These are phyloP conservation scores for Echria macrotheca DNA, from an alignment of 495 filamentous ascomycete genomes.

Conservation along the genomic window DNA sequence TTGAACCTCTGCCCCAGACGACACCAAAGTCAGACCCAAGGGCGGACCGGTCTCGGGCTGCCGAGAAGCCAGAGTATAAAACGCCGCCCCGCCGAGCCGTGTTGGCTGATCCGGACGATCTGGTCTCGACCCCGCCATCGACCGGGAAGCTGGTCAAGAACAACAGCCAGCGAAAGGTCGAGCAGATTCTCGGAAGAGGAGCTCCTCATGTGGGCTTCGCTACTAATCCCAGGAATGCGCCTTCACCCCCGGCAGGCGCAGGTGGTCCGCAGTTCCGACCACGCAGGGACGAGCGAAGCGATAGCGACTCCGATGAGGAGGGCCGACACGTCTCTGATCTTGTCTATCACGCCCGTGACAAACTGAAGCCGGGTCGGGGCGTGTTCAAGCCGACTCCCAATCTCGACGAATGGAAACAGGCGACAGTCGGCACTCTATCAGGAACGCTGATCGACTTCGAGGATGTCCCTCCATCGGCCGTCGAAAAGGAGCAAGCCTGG, in stretches of 20 bases:
- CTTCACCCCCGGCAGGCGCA: slow-evolving; percentile 2
- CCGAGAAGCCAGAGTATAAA: slow-evolving; percentile 5
- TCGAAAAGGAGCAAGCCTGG: slow-evolving; percentile 44
- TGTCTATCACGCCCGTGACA: slow-evolving; percentile 39
- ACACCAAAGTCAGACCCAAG: not conserved
- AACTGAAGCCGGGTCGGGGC: slow-evolving; percentile 35
- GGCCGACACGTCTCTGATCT: slow-evolving; percentile 38
- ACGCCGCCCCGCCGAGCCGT: not conserved
- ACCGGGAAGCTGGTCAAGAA: slow-evolving; percentile 18
- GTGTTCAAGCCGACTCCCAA: slow-evolving; percentile 42
- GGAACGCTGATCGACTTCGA: slow-evolving; percentile 46
- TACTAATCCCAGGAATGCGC: slow-evolving; percentile 5
- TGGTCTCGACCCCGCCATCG: slow-evolving; percentile 11
- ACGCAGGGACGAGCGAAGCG: slow-evolving; percentile 14
- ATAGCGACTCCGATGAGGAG: slow-evolving; percentile 18
- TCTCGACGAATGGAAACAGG: slow-evolving; percentile 56
- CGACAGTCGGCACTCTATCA: slow-evolving; percentile 44
- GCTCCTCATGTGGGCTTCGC: slow-evolving; percentile 7
- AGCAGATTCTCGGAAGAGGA: slow-evolving; percentile 23
- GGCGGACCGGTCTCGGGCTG: not conserved
- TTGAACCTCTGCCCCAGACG: slow-evolving; percentile 3
- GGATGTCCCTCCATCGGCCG: slow-evolving; percentile 26
- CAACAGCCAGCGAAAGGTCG: slow-evolving; percentile 24
- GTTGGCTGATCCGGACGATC: slow-evolving; percentile 6
- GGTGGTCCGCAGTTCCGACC: slow-evolving; percentile 8